A percentile compares a stretch with the other conserved stretches of the same genome.
These are phyloP conservation scores for Colletotrichum sublineola DNA, from an alignment of 2,329 filamentous ascomycete species.

Conservation along the genomic window DNA sequence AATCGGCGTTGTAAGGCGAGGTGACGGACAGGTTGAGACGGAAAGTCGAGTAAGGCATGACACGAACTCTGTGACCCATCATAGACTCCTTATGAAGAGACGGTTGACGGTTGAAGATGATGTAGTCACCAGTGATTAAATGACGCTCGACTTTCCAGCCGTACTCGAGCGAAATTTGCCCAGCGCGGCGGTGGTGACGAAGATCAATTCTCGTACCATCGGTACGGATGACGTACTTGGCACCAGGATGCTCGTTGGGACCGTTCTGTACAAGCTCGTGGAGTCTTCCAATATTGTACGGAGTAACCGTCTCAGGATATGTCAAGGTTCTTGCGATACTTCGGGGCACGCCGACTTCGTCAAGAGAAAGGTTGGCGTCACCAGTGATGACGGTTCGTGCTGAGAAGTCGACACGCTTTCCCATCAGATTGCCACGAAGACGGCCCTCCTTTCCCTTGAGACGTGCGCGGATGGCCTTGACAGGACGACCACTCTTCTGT, in stretches of 20 bases:
- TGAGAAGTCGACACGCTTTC: conserved; percentile 99
- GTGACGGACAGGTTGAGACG: conserved; percentile 97
- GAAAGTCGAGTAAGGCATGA: conserved; percentile 99
- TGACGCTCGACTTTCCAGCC: conserved; percentile 99
- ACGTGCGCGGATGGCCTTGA: conserved; percentile 96
- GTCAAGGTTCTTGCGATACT: conserved; percentile 94
- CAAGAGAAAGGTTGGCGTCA: conserved; percentile 94
- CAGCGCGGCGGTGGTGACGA: conserved; percentile 89
- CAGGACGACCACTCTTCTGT: conserved; percentile 95
- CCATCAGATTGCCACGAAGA: conserved; percentile 98
- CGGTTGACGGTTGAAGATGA: conserved; percentile 99
- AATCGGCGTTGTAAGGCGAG: conserved; percentile 99
- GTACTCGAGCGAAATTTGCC: conserved; percentile 89
- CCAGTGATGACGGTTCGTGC: conserved; percentile 99
- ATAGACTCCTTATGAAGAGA: conserved; percentile 99
- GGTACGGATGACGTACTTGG: conserved; percentile 94
- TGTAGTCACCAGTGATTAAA: conserved; percentile 94
- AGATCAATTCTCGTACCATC: conserved; percentile 96
- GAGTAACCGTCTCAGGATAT: conserved; percentile 97
- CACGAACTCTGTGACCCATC: conserved; percentile 98
- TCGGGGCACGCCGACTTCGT: conserved; percentile 96
- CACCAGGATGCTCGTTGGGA: conserved; percentile 94
- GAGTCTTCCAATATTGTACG: conserved; percentile 96
- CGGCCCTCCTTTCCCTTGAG: conserved; percentile 99
- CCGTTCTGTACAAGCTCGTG: conserved; percentile 92